Evolutionary conservation across 1,284 basidiomycete species (phyloP).

Genomic region (Tylopilus sp.): DNA sequence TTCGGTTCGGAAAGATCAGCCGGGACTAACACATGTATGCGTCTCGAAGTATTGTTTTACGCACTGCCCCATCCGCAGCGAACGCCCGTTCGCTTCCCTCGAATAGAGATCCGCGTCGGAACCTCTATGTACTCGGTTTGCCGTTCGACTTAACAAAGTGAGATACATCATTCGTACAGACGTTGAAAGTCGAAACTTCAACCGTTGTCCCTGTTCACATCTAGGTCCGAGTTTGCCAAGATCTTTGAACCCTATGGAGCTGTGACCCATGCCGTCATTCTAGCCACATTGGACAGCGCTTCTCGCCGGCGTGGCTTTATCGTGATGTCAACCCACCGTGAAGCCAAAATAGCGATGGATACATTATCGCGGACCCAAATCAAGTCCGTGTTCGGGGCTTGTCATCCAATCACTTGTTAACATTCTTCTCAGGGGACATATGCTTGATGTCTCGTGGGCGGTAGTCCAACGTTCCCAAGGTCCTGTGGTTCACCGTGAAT

Average conservation of each 20-base stretch:
- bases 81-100: conserved; percentile 20
- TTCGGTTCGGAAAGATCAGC: not conserved
- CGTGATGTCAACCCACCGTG: conserved; percentile 67
- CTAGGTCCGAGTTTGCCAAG: conserved; percentile 56
- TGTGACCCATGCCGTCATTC: conserved; percentile 69
- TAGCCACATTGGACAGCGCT: conserved; percentile 75
- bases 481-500: conserved; percentile 22
- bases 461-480: conserved; percentile 79
- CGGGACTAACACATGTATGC: conserved; percentile 21
- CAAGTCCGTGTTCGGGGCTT: conserved; percentile 38
- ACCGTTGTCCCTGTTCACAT: not conserved
- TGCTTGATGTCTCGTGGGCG: conserved; percentile 75
- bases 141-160: conserved; percentile 76
- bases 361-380: conserved; percentile 62
- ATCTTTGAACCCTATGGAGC: conserved; percentile 61
- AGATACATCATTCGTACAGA: conserved; percentile 15
- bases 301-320: conserved; percentile 76
- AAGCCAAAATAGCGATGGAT: conserved; percentile 64
- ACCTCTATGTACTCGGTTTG: conserved; percentile 74
- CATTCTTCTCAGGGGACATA: conserved; percentile 49
- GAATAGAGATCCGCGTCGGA: conserved; percentile 57
- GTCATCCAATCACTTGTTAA: not conserved
- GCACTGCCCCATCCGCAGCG: conserved; percentile 12
- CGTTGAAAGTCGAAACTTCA: too few species aligned
- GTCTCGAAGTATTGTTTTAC: conserved; percentile 36